These are phyloP conservation scores for Verticillium isaacii DNA, from an alignment of 2,329 filamentous ascomycete genomes.

Conservation along the genomic window DNA sequence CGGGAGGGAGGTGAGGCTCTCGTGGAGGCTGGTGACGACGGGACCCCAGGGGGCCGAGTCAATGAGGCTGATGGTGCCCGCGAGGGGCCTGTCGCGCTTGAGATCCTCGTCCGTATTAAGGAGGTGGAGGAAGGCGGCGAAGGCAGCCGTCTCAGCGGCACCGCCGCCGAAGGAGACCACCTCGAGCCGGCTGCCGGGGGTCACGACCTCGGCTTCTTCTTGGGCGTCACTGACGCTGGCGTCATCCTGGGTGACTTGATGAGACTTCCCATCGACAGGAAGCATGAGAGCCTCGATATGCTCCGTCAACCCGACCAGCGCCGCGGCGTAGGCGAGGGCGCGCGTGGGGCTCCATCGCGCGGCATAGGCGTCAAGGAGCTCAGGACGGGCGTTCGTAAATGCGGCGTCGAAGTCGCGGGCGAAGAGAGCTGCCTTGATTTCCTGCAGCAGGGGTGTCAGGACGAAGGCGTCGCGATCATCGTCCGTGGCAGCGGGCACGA, in stretches of 20 bases:
- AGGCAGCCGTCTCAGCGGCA: constrained; percentile 56
- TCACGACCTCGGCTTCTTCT: constrained; percentile 1
- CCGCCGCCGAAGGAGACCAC: constrained; percentile 52
- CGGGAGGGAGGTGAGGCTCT: constrained; percentile 48
- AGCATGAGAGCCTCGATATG: constrained; percentile 24
- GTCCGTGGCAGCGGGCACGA: constrained; percentile 30
- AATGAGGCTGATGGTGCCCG: constrained; percentile 57
- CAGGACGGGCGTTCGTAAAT: constrained; percentile 53
- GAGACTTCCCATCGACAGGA: background rate
- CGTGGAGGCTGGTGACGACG: constrained; percentile 55
- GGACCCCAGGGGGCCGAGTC: constrained; percentile 76
- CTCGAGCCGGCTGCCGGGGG: constrained; percentile 19
- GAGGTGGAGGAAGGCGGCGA: constrained; percentile 38
- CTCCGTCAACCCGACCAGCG: constrained; percentile 36
- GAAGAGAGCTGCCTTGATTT: constrained; percentile 81
- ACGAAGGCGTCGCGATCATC: background rate
- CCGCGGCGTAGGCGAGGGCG: constrained; percentile 70
- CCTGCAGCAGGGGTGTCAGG: constrained; percentile 62
- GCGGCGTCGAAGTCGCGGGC: constrained; percentile 78
- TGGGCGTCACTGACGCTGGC: constrained; percentile 1
- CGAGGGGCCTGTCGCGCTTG: background rate
- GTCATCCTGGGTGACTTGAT: constrained; percentile 1
- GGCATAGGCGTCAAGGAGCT: constrained; percentile 77
- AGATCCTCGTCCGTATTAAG: background rate
- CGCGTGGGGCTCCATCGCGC: constrained; percentile 86